Evolutionary conservation across 1,284 basidiomycete genomes (phyloP).

Genomic region (Cutaneotrichosporon sp.): DNA sequence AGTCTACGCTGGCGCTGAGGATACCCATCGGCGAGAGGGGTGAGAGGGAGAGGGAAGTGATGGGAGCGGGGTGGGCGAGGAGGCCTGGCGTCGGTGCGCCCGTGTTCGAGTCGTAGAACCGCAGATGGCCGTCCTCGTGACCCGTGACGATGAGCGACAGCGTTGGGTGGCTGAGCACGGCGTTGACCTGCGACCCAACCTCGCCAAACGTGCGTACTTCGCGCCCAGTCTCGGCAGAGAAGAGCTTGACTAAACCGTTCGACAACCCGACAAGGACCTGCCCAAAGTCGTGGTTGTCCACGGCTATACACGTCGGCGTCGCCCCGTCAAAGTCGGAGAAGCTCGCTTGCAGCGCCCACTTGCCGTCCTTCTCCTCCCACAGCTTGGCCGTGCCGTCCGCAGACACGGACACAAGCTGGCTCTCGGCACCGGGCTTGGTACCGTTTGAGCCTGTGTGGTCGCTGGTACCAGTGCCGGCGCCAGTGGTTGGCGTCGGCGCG

Average conservation of each 20-base stretch:
- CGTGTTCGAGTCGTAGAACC: slow-evolving; percentile 70
- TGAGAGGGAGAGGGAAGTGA: slow-evolving; percentile 85
- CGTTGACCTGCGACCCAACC: slow-evolving; percentile 73
- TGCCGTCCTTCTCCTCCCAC: slow-evolving; percentile 58
- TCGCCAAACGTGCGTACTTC: slow-evolving; percentile 60
- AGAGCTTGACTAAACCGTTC: slow-evolving; percentile 83
- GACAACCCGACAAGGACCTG: slow-evolving; percentile 69
- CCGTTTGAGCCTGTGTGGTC: not conserved
- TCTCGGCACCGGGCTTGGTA: slow-evolving; percentile 28
- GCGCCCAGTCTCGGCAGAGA: slow-evolving; percentile 78
- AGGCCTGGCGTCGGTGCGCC: slow-evolving; percentile 66
- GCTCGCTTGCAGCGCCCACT: slow-evolving; percentile 26
- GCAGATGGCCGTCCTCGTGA: slow-evolving; percentile 89
- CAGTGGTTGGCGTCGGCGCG: not conserved
- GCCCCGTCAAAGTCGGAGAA: slow-evolving; percentile 20
- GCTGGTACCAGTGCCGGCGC: no score
- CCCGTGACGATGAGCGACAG: slow-evolving; percentile 81
- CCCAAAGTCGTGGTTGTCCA: slow-evolving; percentile 44
- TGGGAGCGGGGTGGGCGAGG: slow-evolving; percentile 82
- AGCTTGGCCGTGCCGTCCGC: slow-evolving; percentile 89
- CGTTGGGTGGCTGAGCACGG: slow-evolving; percentile 84
- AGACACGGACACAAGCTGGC: slow-evolving; percentile 75
- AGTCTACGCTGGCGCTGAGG: slow-evolving; percentile 87
- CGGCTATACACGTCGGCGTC: slow-evolving; percentile 68
- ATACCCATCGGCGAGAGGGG: slow-evolving; percentile 63